These are phyloP conservation scores for Sequoia sempervirens DNA, from an alignment of 75 land plant species.

Conservation along the genomic window DNA sequence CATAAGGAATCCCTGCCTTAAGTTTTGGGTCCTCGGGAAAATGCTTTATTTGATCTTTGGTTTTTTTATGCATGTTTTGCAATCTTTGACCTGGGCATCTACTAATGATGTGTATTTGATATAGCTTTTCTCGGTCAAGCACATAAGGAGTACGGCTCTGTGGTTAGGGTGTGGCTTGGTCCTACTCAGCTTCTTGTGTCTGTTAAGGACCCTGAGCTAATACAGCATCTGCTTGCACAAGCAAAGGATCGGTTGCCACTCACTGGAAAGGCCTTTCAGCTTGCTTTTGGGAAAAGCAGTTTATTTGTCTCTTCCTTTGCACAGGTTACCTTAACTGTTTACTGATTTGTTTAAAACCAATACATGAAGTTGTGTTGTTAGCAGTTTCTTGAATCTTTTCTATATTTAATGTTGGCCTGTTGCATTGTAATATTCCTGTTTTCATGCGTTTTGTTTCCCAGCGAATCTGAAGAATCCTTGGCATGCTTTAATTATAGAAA, in stretches of 20 bases:
- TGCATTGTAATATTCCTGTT: neutral
- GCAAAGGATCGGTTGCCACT: slow-evolving; percentile 56
- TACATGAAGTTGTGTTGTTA: slow-evolving; percentile 8
- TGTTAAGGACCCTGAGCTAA: slow-evolving; percentile 36
- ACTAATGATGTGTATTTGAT: slow-evolving; percentile 1
- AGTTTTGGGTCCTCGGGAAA: neutral
- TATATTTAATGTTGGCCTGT: neutral
- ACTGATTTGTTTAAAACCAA: neutral
- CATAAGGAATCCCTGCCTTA: neutral
- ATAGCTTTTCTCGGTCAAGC: slow-evolving; percentile 37
- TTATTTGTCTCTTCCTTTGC: slow-evolving; percentile 53
- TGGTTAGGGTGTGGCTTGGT: slow-evolving; percentile 58
- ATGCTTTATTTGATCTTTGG: neutral
- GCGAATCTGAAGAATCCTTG: slow-evolving; percentile 1
- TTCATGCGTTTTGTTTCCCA: neutral
- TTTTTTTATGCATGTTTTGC: neutral
- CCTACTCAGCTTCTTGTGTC: slow-evolving; percentile 68
- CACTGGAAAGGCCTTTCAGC: slow-evolving; percentile 41
- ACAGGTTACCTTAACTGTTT: slow-evolving; percentile 19
- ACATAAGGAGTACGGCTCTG: slow-evolving; percentile 56
- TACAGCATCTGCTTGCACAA: slow-evolving; percentile 40
- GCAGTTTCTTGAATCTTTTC: neutral
- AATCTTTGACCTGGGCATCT: neutral
- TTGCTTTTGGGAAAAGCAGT: slow-evolving; percentile 61
- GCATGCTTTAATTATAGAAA: neutral